Evolutionary conservation across 305 asterid genomes (phyloP), one percentile per base, ranked within the genome.

Genomic region (Plantago coronopus): DNA sequence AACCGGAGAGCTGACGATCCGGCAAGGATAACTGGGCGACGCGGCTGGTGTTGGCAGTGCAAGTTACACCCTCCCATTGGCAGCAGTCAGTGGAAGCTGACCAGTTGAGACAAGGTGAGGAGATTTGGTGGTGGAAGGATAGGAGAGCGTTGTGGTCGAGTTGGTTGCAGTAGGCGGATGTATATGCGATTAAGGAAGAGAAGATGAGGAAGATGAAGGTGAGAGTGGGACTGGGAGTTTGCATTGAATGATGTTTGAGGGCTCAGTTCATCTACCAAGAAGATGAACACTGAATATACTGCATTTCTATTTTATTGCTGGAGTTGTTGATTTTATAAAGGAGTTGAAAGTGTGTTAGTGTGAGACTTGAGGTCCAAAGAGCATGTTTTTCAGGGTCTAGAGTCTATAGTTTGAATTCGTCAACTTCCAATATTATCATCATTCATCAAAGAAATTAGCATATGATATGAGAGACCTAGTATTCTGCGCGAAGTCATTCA

Each of bases 61-160:
- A 82, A 13, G 70, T 37, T 2, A 82, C 37, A 63, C 89, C 89
- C 38, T 82, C 80, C 89, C 86, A 82, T 0, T 40, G 67, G 71
- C 89, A 82, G 37, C 89, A 82, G 44, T 73, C 69, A 12, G 66
- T 18, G 23, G 86, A 65, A 0, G 67, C 57, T 0, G 67, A 47
- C 14, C 83, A 79, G 73, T 77, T 62, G 62, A 79, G 80, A 18
- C 69, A 57, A 31, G 69, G n/a, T 13, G 58, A 17, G 21, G 62
- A 10, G 7, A 64, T 17, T 37, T 45, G 48, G 16, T 19, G 47
- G 50, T 53, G 25, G 72, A 82, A 75, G 16, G 82, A 77, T 0
- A 71, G 17, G 19, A 82, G 79, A 25, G 86, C 67, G 4, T 62
- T 63, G 18, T 37, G 83, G 56, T 82, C 86, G 2, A 49, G 8